Percentiles rank a stretch among this genome's conserved stretches.
Conservation (phyloP, 345 rosid species). For the Barbarea vulgaris region DNA sequence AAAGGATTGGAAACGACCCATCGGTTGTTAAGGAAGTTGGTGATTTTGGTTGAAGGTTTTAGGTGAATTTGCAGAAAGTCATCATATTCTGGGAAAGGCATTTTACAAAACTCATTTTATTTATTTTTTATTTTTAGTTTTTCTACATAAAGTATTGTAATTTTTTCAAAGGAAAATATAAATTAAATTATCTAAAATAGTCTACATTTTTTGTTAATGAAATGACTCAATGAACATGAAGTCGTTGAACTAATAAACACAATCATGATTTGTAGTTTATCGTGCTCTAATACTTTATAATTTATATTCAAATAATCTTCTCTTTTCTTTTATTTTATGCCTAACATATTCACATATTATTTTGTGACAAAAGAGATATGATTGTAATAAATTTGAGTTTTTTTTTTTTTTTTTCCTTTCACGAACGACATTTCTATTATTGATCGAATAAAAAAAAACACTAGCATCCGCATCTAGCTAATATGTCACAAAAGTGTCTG, state of each 20-base stretch:
- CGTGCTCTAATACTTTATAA: conserved; percentile 17
- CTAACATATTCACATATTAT: conserved; percentile 1
- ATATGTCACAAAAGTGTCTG: not conserved
- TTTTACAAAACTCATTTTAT: not conserved
- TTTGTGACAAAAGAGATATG: not conserved
- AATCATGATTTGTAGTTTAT: conserved; percentile 17
- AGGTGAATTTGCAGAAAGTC: conserved; percentile 27
- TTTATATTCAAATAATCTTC: not conserved
- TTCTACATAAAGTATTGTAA: not conserved
- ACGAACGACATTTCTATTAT: no score
- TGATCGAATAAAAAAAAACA: not conserved
- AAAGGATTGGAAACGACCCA: conserved; percentile 4
- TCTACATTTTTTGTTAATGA: not conserved
- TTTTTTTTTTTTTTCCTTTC: no score
- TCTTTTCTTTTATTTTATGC: no score
- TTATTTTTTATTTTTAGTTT: not conserved
- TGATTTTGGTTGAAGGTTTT: conserved; percentile 40
- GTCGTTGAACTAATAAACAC: conserved; percentile 20
- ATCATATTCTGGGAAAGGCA: conserved; percentile 9
- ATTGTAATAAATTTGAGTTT: not conserved
- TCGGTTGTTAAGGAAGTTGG: conserved; percentile 41
- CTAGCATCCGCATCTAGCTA: not conserved
- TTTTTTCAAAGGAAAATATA: not conserved
- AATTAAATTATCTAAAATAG: conserved; percentile 19
- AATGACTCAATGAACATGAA: conserved; percentile 5